Evolutionary conservation across 345 rosid genomes (phyloP), one percentile per base, ranked within the genome.

Genomic region (Eucalyptus polyanthemos): DNA sequence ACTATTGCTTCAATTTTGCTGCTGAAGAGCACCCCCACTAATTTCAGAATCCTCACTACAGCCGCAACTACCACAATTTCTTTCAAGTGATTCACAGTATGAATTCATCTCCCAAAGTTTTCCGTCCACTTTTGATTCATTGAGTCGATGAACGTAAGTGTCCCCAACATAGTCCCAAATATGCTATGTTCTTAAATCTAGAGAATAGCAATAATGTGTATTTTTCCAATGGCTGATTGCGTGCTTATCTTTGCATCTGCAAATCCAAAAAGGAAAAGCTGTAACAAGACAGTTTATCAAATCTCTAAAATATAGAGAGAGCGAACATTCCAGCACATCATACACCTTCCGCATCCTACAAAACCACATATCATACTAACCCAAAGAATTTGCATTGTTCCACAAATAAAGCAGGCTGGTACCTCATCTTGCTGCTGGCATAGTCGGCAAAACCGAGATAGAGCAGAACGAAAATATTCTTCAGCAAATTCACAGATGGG

Each of bases 151-250:
- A 89, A 96, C 99, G 88, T 97, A 97, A 89, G 88, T 94, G 92
- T 98, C 99, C 88, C 99, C 99, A 91, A 95, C 97, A 89, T 97
- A 98, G 92, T 98, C 99, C 99, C 99, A 97, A 47, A 96, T 95
- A 92, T 98, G 99, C 72, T 96, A 97, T 65, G 99, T 94, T 87
- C 94, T 93, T 91, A 97, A 90, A 93, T 98, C 99, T 89, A 98
- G 96, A 88, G 98, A 97, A 91, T 98, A 98, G 88, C 95, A 94
- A 87, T 94, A 97, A 90, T 98, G 97, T 11, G 95, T 95, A 90
- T 97, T 94, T 93, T 97, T 94, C 97, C 99, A 95, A 62, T 97
- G 99, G 92, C 94, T 93, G 60, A 95, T 94, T 76, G 97, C 98
- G 90, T 97, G 98, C 86, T 96, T 95, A 93, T 97, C 98, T 93